phyloP scores from a whole-genome alignment of 495 filamentous ascomycete species.

The Xylaria flabelliformis region DNA sequence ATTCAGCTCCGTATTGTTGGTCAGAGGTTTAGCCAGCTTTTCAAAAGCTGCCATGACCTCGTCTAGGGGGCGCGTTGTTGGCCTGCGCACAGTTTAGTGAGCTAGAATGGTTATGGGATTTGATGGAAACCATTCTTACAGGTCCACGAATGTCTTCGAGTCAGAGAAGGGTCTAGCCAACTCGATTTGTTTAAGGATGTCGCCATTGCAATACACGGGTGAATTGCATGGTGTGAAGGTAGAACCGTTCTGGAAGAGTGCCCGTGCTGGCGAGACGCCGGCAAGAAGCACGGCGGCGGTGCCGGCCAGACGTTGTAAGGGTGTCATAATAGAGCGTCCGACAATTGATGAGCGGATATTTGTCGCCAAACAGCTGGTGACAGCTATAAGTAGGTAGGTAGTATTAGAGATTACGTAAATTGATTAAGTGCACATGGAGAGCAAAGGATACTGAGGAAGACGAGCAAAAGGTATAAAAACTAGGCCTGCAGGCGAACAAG shows the following conservation, averaged over 20 bases:
- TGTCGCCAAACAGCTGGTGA: conserved; percentile 1
- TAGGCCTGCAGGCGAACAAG: neutral
- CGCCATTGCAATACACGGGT: conserved; percentile 56
- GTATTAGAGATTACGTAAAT: neutral
- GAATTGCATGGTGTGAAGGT: conserved; percentile 56
- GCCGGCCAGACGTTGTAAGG: conserved; percentile 19
- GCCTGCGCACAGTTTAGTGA: conserved; percentile 42
- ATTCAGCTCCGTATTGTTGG: conserved; percentile 55
- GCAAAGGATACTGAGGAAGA: neutral
- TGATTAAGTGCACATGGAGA: neutral
- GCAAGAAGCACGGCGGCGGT: conserved; percentile 37
- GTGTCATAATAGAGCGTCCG: conserved; percentile 15
- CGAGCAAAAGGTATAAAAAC: neutral
- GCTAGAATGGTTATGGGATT: neutral
- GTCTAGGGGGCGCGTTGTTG: conserved; percentile 51
- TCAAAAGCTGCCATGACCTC: conserved; percentile 53
- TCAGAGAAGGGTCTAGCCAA: conserved; percentile 55
- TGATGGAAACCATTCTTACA: conserved; percentile 44
- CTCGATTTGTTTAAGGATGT: conserved; percentile 55
- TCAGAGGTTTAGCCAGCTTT: conserved; percentile 51
- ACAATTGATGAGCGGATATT: neutral
- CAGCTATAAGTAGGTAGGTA: neutral
- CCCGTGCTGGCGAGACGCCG: conserved; percentile 28
- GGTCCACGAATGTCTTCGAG: conserved; percentile 60
- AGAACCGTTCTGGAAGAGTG: conserved; percentile 55